Evolutionary conservation across 2,329 filamentous ascomycete genomes (phyloP), one percentile per base, ranked within the genome.

Genomic region (Sclerotinia subarctica): DNA sequence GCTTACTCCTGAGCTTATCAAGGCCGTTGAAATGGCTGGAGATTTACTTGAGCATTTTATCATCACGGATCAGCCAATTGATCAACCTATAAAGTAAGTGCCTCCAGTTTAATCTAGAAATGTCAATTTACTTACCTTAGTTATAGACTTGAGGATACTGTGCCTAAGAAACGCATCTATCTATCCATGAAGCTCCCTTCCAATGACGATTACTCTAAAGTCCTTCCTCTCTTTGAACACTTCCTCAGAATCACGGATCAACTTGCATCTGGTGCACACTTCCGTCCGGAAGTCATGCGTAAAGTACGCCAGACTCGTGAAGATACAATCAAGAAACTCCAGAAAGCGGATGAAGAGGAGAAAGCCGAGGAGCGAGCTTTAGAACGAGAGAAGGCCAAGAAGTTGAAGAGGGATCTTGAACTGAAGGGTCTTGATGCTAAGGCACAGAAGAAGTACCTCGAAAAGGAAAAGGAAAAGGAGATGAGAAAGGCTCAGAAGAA

Each of bases 251-350:
- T 97, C n/a, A 86, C 93, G 52, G 95, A 99, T 78, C 82, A 86
- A 73, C 90, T 99, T 60, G 93, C 90, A 68, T 82, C 87, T 67
- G 81, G 81, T 35, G 94, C 88, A 15, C 94, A 92, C 80, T 97
- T 97, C 88, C 92, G 95, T 17, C 88, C 92, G 49, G 92, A 98
- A 82, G 93, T 97, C 46, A 82, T 90, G 78, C 92, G 92, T 79
- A 96, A 96, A 83, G 85, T 99, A 73, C 88, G 88, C 76, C 82
- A 83, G 70, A 89, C 89, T 46, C 93, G 95, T 72, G 94, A 98
- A 54, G 89, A 92, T 68, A 89, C 92, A 75, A 86, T 91, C 75
- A 86, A 86, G 77, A 91, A 91, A 81, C 88, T 99, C 76, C 88
- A 90, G 79, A 93, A 91, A 80, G 82, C 86, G 0, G 87, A 90